These are phyloP conservation scores for Fusarium sp. DNA, from an alignment of 2,329 filamentous ascomycete genomes.

Conservation along the genomic window DNA sequence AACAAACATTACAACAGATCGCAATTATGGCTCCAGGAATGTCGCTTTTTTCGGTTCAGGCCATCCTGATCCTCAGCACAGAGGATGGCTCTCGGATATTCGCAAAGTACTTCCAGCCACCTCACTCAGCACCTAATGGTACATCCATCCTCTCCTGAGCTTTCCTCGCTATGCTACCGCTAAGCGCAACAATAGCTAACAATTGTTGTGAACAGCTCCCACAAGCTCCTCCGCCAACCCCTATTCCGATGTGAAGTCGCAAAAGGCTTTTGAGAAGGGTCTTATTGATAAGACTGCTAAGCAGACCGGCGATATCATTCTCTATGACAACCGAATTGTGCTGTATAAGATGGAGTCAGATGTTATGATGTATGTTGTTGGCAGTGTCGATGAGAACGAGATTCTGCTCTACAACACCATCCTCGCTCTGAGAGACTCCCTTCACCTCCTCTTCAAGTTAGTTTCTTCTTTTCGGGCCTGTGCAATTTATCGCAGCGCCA, in stretches of 20 bases:
- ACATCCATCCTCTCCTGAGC: conserved; percentile 40
- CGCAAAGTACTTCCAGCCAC: conserved; percentile 88
- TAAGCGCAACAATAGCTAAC: conserved; percentile 47
- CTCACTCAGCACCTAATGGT: conserved; percentile 61
- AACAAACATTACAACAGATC: conserved; percentile 34
- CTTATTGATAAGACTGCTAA: conserved; percentile 96
- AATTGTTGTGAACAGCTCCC: conserved; percentile 44
- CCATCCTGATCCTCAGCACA: conserved; percentile 81
- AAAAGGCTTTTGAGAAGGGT: conserved; percentile 97
- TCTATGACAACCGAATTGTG: conserved; percentile 96
- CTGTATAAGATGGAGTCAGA: conserved; percentile 99
- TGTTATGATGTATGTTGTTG: conserved; percentile 95
- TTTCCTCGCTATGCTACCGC: conserved; percentile 26
- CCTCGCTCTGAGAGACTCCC: conserved; percentile 86
- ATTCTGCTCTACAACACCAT: conserved; percentile 96
- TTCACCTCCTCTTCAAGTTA: conserved; percentile 93
- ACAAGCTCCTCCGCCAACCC: conserved; percentile 74
- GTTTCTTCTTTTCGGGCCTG: conserved; percentile 43
- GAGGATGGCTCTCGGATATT: conserved; percentile 94
- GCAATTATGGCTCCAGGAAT: conserved; percentile 77
- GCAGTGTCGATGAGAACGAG: conserved; percentile 93
- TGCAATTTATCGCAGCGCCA: not conserved
- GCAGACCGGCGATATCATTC: conserved; percentile 93
- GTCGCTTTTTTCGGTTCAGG: conserved; percentile 81
- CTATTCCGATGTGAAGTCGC: conserved; percentile 90